Percentiles rank a stretch among this genome's conserved stretches.
phyloP scores from a whole-genome alignment of 768 basidiomycete species.

The Polyporus arcularius region DNA sequence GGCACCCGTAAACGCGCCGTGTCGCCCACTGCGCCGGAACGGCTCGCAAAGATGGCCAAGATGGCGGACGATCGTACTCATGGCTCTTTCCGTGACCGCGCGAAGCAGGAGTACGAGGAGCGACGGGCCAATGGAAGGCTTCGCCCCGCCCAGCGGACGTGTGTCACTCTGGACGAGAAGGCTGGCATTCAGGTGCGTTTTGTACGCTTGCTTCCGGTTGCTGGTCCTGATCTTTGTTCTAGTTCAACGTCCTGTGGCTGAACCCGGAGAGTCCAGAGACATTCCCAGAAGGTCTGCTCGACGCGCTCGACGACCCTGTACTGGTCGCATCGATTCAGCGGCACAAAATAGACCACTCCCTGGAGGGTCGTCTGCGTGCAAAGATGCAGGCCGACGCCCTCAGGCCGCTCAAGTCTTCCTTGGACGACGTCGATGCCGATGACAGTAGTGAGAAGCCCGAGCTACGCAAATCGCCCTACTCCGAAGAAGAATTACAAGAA shows the following conservation, averaged over 20 bases:
- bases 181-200: slow-evolving; percentile 61
- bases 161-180: slow-evolving; percentile 72
- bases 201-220: background rate
- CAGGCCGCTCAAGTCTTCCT: slow-evolving; percentile 40
- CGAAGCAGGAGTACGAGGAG: slow-evolving; percentile 74
- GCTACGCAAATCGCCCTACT: slow-evolving; percentile 38
- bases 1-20: slow-evolving; percentile 67
- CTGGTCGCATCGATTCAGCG: slow-evolving; percentile 27
- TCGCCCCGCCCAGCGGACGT: slow-evolving; percentile 72
- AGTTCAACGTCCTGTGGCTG: slow-evolving; percentile 87
- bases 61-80: slow-evolving; percentile 55
- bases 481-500: slow-evolving; percentile 64
- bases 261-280: slow-evolving; percentile 64
- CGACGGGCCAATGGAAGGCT: slow-evolving; percentile 72
- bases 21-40: slow-evolving; percentile 63
- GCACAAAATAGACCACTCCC: slow-evolving; percentile 25
- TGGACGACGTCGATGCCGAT: slow-evolving; percentile 37
- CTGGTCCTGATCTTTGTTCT: slow-evolving; percentile 9
- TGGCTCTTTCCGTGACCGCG: slow-evolving; percentile 67
- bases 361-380: slow-evolving; percentile 55
- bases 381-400: slow-evolving; percentile 81
- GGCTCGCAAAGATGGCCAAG: slow-evolving; percentile 73
- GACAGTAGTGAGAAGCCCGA: slow-evolving; percentile 25
- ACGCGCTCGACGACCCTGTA: slow-evolving; percentile 51
- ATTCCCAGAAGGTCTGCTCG: slow-evolving; percentile 66